These are phyloP conservation scores for Maudiozyma bulderi DNA, from an alignment of 805 yeast genomes.

Conservation along the genomic window DNA sequence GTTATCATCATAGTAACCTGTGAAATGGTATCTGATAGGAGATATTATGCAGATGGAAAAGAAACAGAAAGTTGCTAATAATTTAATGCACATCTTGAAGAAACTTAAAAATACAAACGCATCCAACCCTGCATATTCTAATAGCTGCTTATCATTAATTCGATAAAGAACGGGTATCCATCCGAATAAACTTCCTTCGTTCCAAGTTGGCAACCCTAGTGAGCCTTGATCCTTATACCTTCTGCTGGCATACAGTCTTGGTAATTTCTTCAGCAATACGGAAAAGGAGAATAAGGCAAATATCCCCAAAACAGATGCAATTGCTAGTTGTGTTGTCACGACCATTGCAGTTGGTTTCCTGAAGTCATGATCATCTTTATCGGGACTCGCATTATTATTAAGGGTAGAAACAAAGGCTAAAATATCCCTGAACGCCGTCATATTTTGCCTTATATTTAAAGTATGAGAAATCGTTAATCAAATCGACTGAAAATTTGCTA, in stretches of 20 bases:
- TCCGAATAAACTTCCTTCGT: slow-evolving; percentile 49
- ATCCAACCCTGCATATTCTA: slow-evolving; percentile 88
- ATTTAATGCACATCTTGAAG: slow-evolving; percentile 76
- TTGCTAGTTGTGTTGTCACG: slow-evolving; percentile 64
- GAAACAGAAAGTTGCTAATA: slow-evolving; percentile 52
- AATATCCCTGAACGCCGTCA: neutral
- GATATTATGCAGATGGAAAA: slow-evolving; percentile 70
- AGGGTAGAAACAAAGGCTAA: neutral
- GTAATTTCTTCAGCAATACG: slow-evolving; percentile 59
- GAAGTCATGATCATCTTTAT: slow-evolving; percentile 19
- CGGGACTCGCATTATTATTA: neutral
- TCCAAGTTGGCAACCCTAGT: slow-evolving; percentile 27
- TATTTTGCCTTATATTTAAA: neutral
- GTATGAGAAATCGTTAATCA: too few species aligned
- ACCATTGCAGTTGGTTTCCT: slow-evolving; percentile 40
- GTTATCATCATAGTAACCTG: slow-evolving; percentile 68
- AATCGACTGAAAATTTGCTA: too few species aligned
- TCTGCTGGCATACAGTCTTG: slow-evolving; percentile 79
- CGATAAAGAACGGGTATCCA: slow-evolving; percentile 66
- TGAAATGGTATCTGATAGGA: slow-evolving; percentile 73
- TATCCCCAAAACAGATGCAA: slow-evolving; percentile 61
- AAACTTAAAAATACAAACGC: slow-evolving; percentile 88
- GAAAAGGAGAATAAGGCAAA: slow-evolving; percentile 64
- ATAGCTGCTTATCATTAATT: slow-evolving; percentile 63
- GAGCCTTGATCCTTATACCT: slow-evolving; percentile 27